phyloP scores from a whole-genome alignment of 192 early-diverging fungal species.

The Dispira simplex region DNA sequence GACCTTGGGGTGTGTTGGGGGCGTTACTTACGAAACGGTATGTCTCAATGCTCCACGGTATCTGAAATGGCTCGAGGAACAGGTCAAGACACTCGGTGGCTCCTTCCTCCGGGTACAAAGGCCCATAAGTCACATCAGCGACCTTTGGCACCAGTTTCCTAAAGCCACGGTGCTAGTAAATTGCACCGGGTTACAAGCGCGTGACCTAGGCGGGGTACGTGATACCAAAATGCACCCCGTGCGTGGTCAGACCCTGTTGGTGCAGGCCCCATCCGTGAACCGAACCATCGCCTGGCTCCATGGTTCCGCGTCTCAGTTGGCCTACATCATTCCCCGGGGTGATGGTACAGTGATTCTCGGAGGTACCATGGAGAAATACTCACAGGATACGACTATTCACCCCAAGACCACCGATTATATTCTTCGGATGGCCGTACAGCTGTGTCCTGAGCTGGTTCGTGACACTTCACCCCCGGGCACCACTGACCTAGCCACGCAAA shows the following conservation, averaged over 20 bases:
- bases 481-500: background rate
- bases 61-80: slow-evolving; percentile 38
- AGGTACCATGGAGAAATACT: slow-evolving; percentile 26
- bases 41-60: slow-evolving; percentile 47
- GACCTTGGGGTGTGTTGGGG: slow-evolving; percentile 7
- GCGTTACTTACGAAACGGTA: slow-evolving; percentile 21
- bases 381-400: slow-evolving; percentile 7
- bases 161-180: slow-evolving; percentile 47
- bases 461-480: no score
- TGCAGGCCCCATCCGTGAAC: slow-evolving; percentile 43
- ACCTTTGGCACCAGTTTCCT: slow-evolving; percentile 10
- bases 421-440: slow-evolving; percentile 21
- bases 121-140: slow-evolving; percentile 24
- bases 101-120: slow-evolving; percentile 14
- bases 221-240: slow-evolving; percentile 54
- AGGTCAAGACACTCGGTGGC: slow-evolving; percentile 41
- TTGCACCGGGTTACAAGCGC: slow-evolving; percentile 52
- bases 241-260: slow-evolving; percentile 61
- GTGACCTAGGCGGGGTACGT: slow-evolving; percentile 44
- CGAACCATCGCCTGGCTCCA: slow-evolving; percentile 32
- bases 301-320: slow-evolving; percentile 8
- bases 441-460: slow-evolving; percentile 22
- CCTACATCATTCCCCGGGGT: slow-evolving; percentile 71
- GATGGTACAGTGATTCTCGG: slow-evolving; percentile 65
- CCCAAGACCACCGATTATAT: slow-evolving; percentile 28